Evolutionary conservation across 345 rosid genomes (phyloP), one percentile per base, ranked within the genome.

Genomic region (Lepidium aucheri): DNA sequence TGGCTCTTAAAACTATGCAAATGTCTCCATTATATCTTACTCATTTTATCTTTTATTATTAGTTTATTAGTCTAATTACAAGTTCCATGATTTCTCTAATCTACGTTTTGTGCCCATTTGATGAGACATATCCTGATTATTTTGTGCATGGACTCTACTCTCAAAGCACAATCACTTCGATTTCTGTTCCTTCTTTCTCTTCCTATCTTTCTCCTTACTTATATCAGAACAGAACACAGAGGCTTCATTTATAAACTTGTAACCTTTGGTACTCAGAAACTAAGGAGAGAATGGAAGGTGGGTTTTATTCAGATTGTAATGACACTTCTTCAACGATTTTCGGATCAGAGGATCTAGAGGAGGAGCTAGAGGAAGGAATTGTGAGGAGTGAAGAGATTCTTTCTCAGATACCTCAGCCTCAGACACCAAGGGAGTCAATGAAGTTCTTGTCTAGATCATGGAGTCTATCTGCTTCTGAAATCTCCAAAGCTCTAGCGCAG

Each of bases 371-470:
- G 49, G 67, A 33, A 2, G 65, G 14, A 8, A 30, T 12, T 30
- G 5, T 52, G 4, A 62, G 56, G 45, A 12, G 0, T 26, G 75
- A 72, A 14, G 65, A 63, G 38, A 10, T 8, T 15, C 47, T 63
- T 70, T 63, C 53, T 7, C 9, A 8, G 17, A 74, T 90, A 8
- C 80, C 72, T 63, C 83, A 85, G 41, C 97, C 96, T n/a, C 76
- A 81, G 49, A 93, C 94, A 40, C 97, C 96, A 1, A 86, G 53
- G 36, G 98, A 93, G 70, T 85, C 97, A 2, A 89, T 93, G 91
- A 86, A 87, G 84, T 93, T 89, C 63, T 66, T 93, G 63, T 85
- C 91, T 3, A 90, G 98, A 79, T 88, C 98, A 0, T 90, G 97
- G 97, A 90, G 91, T 73, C 80, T 84, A 33, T 93, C 97, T 5